Evolutionary conservation across 1,284 basidiomycete species (phyloP).

Genomic region (Apiotrichum akiyoshidainum): DNA sequence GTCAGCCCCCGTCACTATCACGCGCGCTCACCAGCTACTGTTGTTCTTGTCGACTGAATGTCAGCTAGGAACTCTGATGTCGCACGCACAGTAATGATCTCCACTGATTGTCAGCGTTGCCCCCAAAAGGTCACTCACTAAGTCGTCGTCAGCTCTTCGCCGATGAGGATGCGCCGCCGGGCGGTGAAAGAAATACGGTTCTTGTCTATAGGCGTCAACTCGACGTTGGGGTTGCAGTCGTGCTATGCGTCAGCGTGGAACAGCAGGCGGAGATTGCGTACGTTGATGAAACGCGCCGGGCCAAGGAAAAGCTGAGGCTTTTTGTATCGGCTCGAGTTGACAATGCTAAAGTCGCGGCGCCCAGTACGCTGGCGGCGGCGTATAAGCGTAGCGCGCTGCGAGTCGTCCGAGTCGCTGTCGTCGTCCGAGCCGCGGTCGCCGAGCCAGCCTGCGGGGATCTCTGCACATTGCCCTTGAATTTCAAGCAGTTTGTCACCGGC

Average conservation of each 20-base stretch:
- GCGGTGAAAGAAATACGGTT: slow-evolving; percentile 46
- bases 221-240: slow-evolving; percentile 49
- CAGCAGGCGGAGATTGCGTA: slow-evolving; percentile 20
- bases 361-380: slow-evolving; percentile 37
- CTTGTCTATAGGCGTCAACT: slow-evolving; percentile 39
- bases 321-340: slow-evolving; percentile 39
- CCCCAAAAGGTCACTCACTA: slow-evolving; percentile 34
- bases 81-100: slow-evolving; percentile 38
- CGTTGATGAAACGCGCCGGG: slow-evolving; percentile 50
- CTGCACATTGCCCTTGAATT: slow-evolving; percentile 43
- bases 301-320: slow-evolving; percentile 47
- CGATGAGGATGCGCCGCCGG: slow-evolving; percentile 35
- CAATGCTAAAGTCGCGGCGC: slow-evolving; percentile 48
- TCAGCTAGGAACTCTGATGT: slow-evolving; percentile 1
- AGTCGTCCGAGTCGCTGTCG: slow-evolving; percentile 6
- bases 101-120: slow-evolving; percentile 24
- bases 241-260: slow-evolving; percentile 29
- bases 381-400: slow-evolving; percentile 7
- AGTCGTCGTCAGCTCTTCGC: slow-evolving; percentile 48
- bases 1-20: not conserved
- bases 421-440: slow-evolving; percentile 8
- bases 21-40: slow-evolving; percentile 32
- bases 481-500: slow-evolving; percentile 34
- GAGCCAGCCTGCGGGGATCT: slow-evolving; percentile 40
- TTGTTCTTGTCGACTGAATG: slow-evolving; percentile 37